Percentiles rank a stretch among this genome's conserved stretches.
Conservation (phyloP, 768 basidiomycete species). For the Boletus edulis region DNA sequence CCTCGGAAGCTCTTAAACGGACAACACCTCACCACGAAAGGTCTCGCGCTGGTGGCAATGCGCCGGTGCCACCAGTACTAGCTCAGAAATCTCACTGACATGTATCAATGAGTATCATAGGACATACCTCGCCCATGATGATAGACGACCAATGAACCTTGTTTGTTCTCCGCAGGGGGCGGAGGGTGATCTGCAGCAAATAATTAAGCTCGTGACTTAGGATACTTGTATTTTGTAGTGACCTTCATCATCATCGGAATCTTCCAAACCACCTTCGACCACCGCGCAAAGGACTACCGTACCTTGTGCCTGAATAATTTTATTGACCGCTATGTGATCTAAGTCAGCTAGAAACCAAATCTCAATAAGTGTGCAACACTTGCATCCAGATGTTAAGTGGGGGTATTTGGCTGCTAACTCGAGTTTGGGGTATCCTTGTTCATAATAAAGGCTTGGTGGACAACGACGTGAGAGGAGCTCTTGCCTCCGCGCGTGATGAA, state of each 20-base stretch:
- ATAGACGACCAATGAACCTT: constrained; percentile 47
- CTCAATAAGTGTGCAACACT: background rate
- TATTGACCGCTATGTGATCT: constrained; percentile 44
- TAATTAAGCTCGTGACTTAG: constrained; percentile 5
- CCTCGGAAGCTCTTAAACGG: background rate
- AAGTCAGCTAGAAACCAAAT: constrained; percentile 1
- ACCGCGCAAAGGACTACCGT: constrained; percentile 45
- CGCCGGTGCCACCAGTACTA: constrained; percentile 18
- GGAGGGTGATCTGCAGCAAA: constrained; percentile 18
- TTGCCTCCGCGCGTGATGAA: constrained; percentile 20
- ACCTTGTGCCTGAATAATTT: constrained; percentile 44
- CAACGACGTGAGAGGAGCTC: constrained; percentile 20
- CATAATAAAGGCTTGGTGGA: constrained; percentile 23
- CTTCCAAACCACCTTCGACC: constrained; percentile 43
- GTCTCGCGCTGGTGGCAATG: constrained; percentile 21
- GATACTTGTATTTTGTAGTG: constrained; percentile 12
- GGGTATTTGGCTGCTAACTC: constrained; percentile 35
- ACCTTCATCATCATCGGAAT: constrained; percentile 29
- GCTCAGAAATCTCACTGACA: constrained; percentile 1
- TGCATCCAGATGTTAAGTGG: constrained; percentile 44
- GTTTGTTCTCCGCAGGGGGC: constrained; percentile 44
- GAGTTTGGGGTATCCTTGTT: constrained; percentile 26
- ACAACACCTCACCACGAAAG: constrained; percentile 14
- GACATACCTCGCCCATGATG: constrained; percentile 28
- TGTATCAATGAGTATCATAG: background rate